phyloP scores from a whole-genome alignment of 106 monocot genomes.

The Acorus gramineus region DNA sequence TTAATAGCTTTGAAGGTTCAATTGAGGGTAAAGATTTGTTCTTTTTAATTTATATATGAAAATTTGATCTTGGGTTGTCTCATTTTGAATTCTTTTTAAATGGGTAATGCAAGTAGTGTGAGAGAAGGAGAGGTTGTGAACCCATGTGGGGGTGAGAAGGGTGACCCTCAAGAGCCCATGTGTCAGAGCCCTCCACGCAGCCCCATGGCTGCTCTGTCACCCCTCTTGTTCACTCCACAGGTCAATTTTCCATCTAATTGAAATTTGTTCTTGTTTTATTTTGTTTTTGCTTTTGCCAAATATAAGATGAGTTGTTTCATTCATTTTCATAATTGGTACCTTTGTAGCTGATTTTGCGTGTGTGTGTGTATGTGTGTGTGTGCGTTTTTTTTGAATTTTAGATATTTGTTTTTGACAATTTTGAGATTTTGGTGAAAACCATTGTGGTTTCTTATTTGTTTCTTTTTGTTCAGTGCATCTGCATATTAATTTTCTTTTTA shows the following conservation, averaged over 20 bases:
- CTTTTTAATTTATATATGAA: no score
- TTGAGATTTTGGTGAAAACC: no score
- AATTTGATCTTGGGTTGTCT: no score
- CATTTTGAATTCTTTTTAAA: background rate
- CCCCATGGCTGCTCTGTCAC: conserved; percentile 12
- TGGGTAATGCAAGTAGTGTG: conserved; percentile 8
- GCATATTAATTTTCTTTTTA: no score
- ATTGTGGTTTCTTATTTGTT: no score
- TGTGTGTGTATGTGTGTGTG: background rate
- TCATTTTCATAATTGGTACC: no score
- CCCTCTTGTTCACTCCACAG: conserved; percentile 39
- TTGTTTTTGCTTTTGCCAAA: background rate
- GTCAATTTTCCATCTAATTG: background rate
- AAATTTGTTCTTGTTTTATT: background rate
- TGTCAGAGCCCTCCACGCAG: conserved; percentile 26
- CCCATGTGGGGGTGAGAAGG: background rate
- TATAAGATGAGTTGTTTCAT: background rate
- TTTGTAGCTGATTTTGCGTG: no score
- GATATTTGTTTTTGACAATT: no score
- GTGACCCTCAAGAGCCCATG: conserved; percentile 13
- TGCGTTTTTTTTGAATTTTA: no score
- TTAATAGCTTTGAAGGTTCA: no score
- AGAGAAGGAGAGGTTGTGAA: background rate
- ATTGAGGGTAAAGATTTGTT: no score
- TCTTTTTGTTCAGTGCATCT: no score